These are phyloP conservation scores for Chaetomiaceae sp. DNA, from an alignment of 2,329 filamentous ascomycete species.

Conservation along the genomic window DNA sequence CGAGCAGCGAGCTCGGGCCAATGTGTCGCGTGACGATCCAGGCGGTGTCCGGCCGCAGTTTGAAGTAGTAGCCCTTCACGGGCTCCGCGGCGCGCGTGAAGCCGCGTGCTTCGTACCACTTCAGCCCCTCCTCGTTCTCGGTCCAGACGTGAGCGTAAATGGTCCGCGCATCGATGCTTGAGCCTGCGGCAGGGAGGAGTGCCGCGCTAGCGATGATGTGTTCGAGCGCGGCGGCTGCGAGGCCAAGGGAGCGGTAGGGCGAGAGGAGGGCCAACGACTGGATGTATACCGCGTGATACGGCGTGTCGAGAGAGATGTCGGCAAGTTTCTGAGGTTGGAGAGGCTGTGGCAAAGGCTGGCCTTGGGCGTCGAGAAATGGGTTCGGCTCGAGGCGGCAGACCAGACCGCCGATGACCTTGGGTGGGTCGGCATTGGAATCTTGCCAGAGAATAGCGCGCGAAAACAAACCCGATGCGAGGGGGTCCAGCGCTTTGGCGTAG, in stretches of 20 bases:
- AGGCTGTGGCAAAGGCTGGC: constrained; percentile 10
- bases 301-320: constrained; percentile 10
- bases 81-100: constrained; percentile 43
- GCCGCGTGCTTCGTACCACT: constrained; percentile 55
- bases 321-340: constrained; percentile 3
- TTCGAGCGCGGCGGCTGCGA: constrained; percentile 52
- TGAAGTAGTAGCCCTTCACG: constrained; percentile 56
- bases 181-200: constrained; percentile 28
- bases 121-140: constrained; percentile 55
- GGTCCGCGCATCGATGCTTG: constrained; percentile 34
- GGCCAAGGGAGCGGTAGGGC: constrained; percentile 55
- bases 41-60: constrained; percentile 54
- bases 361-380: constrained; percentile 27
- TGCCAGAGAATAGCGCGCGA: constrained; percentile 56
- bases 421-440: constrained; percentile 32
- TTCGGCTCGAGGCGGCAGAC: constrained; percentile 57
- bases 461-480: constrained; percentile 45
- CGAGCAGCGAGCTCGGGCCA: constrained; percentile 19
- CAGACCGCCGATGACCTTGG: constrained; percentile 55
- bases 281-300: constrained; percentile 52
- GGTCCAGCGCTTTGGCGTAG: constrained; percentile 50
- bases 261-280: constrained; percentile 58
- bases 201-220: constrained; percentile 41
- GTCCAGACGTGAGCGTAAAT: constrained; percentile 65
- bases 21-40: constrained; percentile 51